Base-by-base conservation (phyloP, 73 alveolate species). In the Paramecium sonneborni region DNA sequence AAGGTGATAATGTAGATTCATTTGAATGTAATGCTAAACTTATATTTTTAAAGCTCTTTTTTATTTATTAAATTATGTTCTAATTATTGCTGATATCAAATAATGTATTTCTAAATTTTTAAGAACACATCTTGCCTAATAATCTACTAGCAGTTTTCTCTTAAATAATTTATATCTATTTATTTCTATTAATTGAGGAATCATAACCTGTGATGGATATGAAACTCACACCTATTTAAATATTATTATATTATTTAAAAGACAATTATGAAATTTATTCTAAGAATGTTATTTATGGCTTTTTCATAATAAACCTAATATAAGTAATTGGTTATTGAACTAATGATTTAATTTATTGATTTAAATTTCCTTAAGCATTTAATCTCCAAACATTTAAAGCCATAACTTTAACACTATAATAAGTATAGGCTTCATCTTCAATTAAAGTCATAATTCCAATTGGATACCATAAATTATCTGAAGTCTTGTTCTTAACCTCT, bases 1-100 rank as follows among this genome's bases (percentile, higher is more conserved):
- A 48, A 12, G 94, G 94, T n/a, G 94, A 76, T 76, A 88, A 88
- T 55, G 91, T 69, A 15, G 85, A 72, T 70, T 88, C 94, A 88
- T 88, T 76, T 48, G 56, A 57, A n/a, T 69, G 46, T 14, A 88
- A 35, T n/a, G 87, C 70, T 37, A 18, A 43, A 41, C 85, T 43
- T 20, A 88, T 62, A 41, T 69, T 82, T 18, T 67, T 55, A 48
- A 88, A 88, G 55, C 84, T 76, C 68, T 58, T 56, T 15, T 88
- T 88, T 20, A 88, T 88, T 35, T 68, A 44, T 12, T 88, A 52
- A 24, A 88, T 37, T 0, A 88, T 88, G 0, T 11, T 43, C 35
- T 67, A 38, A 88, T 88, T 88, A n/a, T 88, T 70, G 5, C 88
- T 62, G 24, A 88, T 88, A 41, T 62, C 79, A 26, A 56, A 37